Evolutionary conservation across 1,284 basidiomycete genomes (phyloP), one percentile per base, ranked within the genome.

Genomic region (Termitomyces sp.): DNA sequence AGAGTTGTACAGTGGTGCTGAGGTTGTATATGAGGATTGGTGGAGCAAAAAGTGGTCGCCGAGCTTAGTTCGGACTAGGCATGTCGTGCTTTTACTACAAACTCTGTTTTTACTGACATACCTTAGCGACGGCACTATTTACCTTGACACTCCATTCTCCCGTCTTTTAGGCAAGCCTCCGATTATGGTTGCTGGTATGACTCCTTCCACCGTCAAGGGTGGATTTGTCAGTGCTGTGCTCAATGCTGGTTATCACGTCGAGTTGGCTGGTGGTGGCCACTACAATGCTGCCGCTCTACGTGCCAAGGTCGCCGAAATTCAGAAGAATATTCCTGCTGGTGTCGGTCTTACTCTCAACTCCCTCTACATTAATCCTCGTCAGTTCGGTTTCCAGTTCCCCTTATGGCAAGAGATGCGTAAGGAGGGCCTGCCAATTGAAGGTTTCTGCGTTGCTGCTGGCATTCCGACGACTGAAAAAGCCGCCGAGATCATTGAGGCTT

Each of bases 111-210:
- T 33, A 36, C 58, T 65, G 36, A 61, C 59, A 8, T 58, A 38
- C 53, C 44, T 7, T 54, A 94, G 90, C 61, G 92, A 97, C 71
- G 95, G 94, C 46, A 87, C 84, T 61, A 75, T 98, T 54, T 87
- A 95, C 68, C 81, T 99, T 65, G 94, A 99, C 71, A 98, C 96
- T 0, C 90, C 94, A 5, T 96, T 97, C 80, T 97, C 95, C 53
- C 90, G 96, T 59, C 82, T 98, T 49, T 75, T 98, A 36, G 93
- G 94, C 63, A 98, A 98, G 75, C 86, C 96, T 1, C 96, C 96
- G 17, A 88, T 99, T 71, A 98, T 98, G 94, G 94, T 99, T 46
- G 94, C 94, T 47, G 97, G 96, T 61, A 99, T 99, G 97, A 97
- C 94, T 0, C 94, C 94, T 1, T 88, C 87, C 1, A 98, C 94